Conservation (phyloP, 257 asterid species). For the Perilla frutescens region DNA sequence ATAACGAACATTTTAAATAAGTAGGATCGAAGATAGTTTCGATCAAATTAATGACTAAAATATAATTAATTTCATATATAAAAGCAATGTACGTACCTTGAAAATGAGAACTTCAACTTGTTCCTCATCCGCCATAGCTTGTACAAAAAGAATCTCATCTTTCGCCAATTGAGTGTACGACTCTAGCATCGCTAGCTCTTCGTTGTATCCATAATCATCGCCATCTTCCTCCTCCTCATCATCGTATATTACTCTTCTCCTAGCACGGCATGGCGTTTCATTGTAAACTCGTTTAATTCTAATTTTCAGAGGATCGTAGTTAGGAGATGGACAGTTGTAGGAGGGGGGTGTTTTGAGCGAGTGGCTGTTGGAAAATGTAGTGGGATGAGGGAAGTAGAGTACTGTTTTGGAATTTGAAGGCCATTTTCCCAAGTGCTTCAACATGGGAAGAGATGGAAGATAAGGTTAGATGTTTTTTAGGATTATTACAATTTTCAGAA, state of each 20-base stretch:
- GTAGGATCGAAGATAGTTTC: too few relatives aligned
- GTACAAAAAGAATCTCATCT: conserved; percentile 67
- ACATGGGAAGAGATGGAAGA: conserved; percentile 41
- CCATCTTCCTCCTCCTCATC: conserved; percentile 42
- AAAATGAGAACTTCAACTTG: conserved; percentile 61
- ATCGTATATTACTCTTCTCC: conserved; percentile 51
- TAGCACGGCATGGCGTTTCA: conserved; percentile 31
- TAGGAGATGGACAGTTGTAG: not conserved
- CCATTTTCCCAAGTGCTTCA: conserved; percentile 45
- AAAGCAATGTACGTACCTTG: conserved; percentile 47
- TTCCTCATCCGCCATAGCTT: conserved; percentile 57
- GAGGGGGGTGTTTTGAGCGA: not conserved
- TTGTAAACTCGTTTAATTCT: not conserved
- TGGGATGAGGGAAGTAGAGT: conserved; percentile 28
- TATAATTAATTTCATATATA: too few relatives aligned
- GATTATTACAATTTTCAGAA: not conserved
- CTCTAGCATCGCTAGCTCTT: conserved; percentile 65
- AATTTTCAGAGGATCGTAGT: not conserved
- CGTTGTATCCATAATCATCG: conserved; percentile 53
- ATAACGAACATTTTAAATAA: too few relatives aligned
- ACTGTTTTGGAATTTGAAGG: conserved; percentile 28
- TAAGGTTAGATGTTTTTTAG: conserved; percentile 33
- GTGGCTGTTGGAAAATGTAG: conserved; percentile 31
- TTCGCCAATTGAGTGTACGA: conserved; percentile 50
- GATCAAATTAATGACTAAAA: too few relatives aligned